phyloP scores from a whole-genome alignment of 495 filamentous ascomycete genomes.

The Pyrenopolyporus hunteri region DNA sequence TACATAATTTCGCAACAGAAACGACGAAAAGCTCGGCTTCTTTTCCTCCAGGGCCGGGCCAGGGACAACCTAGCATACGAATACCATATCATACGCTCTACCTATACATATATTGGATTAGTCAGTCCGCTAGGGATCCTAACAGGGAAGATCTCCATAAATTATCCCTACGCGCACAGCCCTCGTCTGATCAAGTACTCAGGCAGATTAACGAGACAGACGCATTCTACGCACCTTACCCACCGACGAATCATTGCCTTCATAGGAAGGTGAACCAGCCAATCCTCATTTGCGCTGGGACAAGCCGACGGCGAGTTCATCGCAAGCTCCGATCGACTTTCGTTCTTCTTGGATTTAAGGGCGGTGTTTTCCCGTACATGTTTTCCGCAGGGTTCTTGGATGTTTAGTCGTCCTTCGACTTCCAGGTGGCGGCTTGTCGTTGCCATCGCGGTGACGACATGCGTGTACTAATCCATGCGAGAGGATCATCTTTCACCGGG shows the following conservation, averaged over 20 bases:
- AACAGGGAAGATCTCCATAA: constrained; percentile 1
- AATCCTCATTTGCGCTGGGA: constrained; percentile 37
- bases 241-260: constrained; percentile 32
- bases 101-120: background rate
- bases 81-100: too few species aligned
- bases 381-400: too few species aligned
- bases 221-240: constrained; percentile 13
- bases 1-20: background rate
- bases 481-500: constrained; percentile 18
- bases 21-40: background rate
- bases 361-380: background rate
- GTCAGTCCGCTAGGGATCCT: background rate
- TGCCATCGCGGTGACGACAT: constrained; percentile 31
- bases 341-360: constrained; percentile 3
- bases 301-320: constrained; percentile 17
- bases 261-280: constrained; percentile 33
- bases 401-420: background rate
- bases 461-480: constrained; percentile 1
- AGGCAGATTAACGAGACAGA: constrained; percentile 13
- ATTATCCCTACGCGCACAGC: constrained; percentile 10
- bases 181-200: constrained; percentile 15
- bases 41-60: too few species aligned
- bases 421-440: constrained; percentile 13
- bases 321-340: constrained; percentile 17
- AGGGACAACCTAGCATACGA: too few species aligned